phyloP scores from a whole-genome alignment of 805 yeast genomes.

The Hanseniaspora vineae region DNA sequence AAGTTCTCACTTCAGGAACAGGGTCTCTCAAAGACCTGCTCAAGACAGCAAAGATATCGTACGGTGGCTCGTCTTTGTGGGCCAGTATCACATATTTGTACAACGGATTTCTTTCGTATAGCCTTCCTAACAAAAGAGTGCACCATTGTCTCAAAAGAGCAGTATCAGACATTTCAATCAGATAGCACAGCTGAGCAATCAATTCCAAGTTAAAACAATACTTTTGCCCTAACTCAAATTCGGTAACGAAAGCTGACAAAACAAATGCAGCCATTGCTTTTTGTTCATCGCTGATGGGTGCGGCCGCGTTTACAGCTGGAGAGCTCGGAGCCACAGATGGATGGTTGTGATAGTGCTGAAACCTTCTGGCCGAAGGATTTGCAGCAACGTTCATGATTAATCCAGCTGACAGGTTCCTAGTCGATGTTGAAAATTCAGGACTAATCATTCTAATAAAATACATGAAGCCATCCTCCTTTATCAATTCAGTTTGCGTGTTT shows the following conservation, averaged over 20 bases:
- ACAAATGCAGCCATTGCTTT: conserved; percentile 94
- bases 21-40: conserved; percentile 63
- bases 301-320: conserved; percentile 4
- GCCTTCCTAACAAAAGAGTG: conserved; percentile 59
- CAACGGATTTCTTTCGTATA: conserved; percentile 61
- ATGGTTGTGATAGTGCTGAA: conserved; percentile 11
- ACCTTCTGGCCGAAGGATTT: conserved; percentile 10
- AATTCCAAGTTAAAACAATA: conserved; percentile 66
- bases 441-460: conserved; percentile 75
- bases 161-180: conserved; percentile 60
- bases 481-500: conserved; percentile 81
- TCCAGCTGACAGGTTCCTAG: conserved; percentile 9
- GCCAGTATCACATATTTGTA: conserved; percentile 60
- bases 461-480: conserved; percentile 81
- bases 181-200: conserved; percentile 49
- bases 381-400: conserved; percentile 14
- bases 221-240: conserved; percentile 67
- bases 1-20: conserved; percentile 88
- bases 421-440: conserved; percentile 20
- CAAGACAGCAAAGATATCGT: conserved; percentile 19
- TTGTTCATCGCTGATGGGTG: conserved; percentile 54
- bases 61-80: conserved; percentile 38
- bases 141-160: conserved; percentile 93
- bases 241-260: conserved; percentile 70
- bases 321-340: conserved; percentile 3